Base-by-base conservation (phyloP, 257 asterid genomes). In the Ligustrum vulgare region DNA sequence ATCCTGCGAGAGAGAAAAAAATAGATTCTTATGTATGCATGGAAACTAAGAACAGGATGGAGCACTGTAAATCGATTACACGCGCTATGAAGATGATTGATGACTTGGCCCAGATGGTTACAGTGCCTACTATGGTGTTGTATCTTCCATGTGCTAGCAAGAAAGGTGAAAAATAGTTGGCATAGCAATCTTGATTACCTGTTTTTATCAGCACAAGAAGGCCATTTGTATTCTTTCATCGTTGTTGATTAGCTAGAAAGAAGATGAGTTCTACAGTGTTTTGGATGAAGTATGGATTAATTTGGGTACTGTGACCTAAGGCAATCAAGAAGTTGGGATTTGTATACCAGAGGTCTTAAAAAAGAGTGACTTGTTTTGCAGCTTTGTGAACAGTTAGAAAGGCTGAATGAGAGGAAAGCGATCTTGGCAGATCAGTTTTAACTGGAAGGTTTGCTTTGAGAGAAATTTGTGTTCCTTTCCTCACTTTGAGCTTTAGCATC, bases 1-100 rank as follows among this genome's bases (percentile, higher is more conserved):
- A 82, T 95, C 99, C 99, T 95, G 89, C 72, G 77, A 82, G 63
- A 71, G 63, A 73, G 72, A 73, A 80, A 75, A 75, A n/a, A 71
- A 51, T 69, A 69, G 70, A 72, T 41, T 31, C 70, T 37, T 43
- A 45, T 72, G 47, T 2, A 22, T 45, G 63, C 36, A 54, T 0
- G 20, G 47, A 41, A 41, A 51, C 60, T 18, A 31, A 51, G 69
- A 63, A 47, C 23, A 58, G 54, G 64, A 69, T 72, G 28, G 25
- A 77, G 66, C 72, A 8, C 9, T 47, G 36, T n/a, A 43, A 39
- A 72, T 71, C 73, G 60, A 75, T 23, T 74, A 49, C 51, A 32
- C 41, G 25, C 34, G 63, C 45, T 23, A 75, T 31, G 72, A 79
- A 71, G 69, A 65, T 79, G 22, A 25, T 33, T 18, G 43, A 35